phyloP scores from a whole-genome alignment of 2,329 filamentous ascomycete species.

The Boeremia exigua region DNA sequence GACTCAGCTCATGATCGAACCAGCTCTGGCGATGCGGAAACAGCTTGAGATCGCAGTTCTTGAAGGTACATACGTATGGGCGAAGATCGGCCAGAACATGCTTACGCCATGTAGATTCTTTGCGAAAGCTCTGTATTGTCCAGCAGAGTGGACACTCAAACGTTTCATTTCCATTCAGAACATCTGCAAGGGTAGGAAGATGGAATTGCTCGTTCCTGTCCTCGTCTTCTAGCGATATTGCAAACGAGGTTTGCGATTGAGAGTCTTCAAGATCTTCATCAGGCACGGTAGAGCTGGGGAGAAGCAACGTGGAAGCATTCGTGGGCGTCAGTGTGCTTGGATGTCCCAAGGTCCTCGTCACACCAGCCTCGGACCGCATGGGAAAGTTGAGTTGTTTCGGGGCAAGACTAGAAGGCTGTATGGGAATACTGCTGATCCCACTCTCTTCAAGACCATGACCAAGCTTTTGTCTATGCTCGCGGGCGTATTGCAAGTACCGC shows the following conservation, averaged over 20 bases:
- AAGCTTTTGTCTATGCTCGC: not conserved
- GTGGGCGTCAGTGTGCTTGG: no score
- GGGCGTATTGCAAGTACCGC: not conserved
- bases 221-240: not conserved
- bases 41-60: not conserved
- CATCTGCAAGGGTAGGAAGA: not conserved
- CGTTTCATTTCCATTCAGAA: not conserved
- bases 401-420: no score
- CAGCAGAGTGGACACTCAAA: not conserved
- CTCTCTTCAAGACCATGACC: no score
- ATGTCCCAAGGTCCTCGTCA: no score
- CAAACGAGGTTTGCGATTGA: no score
- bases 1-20: not conserved
- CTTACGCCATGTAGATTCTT: not conserved
- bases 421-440: no score
- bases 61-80: not conserved
- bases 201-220: not conserved
- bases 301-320: no score
- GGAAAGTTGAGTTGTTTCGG: no score
- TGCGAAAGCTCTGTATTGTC: not conserved
- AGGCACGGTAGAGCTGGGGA: no score
- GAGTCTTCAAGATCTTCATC: no score
- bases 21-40: not conserved
- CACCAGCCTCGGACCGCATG: no score
- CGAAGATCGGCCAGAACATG: not conserved